phyloP scores from a whole-genome alignment of 208 protist genomes.

The Entamoeba histolytica region DNA sequence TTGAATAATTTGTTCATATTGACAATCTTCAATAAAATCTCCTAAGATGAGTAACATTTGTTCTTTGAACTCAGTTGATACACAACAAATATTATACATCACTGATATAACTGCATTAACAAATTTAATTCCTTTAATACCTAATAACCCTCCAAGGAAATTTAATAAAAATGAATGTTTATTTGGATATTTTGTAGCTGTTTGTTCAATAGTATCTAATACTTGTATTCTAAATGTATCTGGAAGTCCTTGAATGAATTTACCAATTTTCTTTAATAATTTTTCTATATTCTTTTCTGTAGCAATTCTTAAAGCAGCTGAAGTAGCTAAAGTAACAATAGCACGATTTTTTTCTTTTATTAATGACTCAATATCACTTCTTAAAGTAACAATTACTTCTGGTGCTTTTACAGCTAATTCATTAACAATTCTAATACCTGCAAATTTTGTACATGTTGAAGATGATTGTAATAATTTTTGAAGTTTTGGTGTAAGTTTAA shows the following conservation, averaged over 20 bases:
- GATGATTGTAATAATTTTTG: not conserved
- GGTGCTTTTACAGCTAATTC: not conserved
- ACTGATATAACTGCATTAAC: not conserved
- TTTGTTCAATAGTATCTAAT: not conserved
- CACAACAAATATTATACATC: not conserved
- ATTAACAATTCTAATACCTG: not conserved
- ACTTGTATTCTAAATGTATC: not conserved
- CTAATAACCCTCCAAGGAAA: not conserved
- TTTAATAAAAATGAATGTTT: not conserved
- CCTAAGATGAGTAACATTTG: not conserved
- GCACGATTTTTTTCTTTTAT: not conserved
- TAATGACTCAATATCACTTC: not conserved
- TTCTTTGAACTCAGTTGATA: not conserved
- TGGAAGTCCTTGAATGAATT: not conserved
- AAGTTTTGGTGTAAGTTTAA: not conserved
- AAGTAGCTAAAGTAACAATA: not conserved
- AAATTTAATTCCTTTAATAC: not conserved
- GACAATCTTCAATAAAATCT: not conserved
- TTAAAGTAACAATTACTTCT: not conserved
- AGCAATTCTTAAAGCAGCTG: not conserved
- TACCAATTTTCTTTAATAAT: not conserved
- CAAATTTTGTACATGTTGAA: not conserved
- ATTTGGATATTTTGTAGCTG: not conserved
- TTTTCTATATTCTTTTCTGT: not conserved
- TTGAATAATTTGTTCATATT: not conserved